These are phyloP conservation scores for Neopestalotiopsis rosae DNA, from an alignment of 2,329 filamentous ascomycete genomes.

Conservation along the genomic window DNA sequence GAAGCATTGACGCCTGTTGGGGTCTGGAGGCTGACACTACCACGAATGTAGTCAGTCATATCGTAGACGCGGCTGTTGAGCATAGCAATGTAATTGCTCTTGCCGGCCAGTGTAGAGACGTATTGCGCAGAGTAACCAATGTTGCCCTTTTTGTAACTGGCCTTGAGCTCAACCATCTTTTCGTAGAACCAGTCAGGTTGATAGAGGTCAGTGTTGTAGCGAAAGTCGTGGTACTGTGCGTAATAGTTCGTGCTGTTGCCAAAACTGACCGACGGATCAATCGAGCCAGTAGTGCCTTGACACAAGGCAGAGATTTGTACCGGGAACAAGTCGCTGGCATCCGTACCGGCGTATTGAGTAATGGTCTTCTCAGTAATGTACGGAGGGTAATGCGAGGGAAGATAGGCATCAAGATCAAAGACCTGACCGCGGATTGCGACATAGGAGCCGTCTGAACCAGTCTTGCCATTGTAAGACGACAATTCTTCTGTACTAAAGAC, in stretches of 20 bases:
- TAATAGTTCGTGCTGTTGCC: constrained; percentile 76
- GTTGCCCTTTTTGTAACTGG: constrained; percentile 83
- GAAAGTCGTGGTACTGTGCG: constrained; percentile 89
- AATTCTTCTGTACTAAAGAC: constrained; percentile 85
- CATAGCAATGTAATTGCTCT: constrained; percentile 74
- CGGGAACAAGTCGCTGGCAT: constrained; percentile 89
- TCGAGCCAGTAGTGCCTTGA: constrained; percentile 70
- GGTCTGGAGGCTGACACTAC: constrained; percentile 71
- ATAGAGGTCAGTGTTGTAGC: constrained; percentile 79
- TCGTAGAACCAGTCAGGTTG: constrained; percentile 93
- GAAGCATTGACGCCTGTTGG: constrained; percentile 57
- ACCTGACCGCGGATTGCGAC: constrained; percentile 88
- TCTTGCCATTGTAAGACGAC: constrained; percentile 73
- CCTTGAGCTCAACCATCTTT: constrained; percentile 78
- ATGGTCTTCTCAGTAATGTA: constrained; percentile 66
- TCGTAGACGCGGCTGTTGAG: constrained; percentile 86
- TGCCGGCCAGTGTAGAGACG: constrained; percentile 69
- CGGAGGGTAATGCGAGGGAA: constrained; percentile 78
- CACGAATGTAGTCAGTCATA: constrained; percentile 79
- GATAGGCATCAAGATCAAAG: constrained; percentile 78
- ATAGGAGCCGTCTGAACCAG: constrained; percentile 64
- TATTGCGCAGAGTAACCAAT: constrained; percentile 84
- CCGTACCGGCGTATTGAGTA: constrained; percentile 82
- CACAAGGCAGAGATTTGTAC: constrained; percentile 94
- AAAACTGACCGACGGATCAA: constrained; percentile 77